Evolutionary conservation across 1,284 basidiomycete species (phyloP).

Genomic region (Sporisorium graminicola): DNA sequence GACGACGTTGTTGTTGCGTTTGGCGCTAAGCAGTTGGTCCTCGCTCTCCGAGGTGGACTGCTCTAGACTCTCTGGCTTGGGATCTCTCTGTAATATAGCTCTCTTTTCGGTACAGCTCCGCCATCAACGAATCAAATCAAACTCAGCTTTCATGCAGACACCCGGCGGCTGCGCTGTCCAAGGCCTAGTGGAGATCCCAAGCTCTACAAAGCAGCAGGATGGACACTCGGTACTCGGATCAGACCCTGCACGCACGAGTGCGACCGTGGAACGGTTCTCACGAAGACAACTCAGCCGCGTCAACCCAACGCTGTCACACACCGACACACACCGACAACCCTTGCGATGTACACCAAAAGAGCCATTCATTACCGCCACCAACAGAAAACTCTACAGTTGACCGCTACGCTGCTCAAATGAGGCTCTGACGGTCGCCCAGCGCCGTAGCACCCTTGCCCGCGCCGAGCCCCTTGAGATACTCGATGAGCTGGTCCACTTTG

Average conservation of each 20-base stretch:
- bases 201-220: too few species aligned
- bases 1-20: neutral
- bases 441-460: constrained; percentile 24
- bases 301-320: too few species aligned
- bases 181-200: too few species aligned
- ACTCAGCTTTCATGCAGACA: neutral
- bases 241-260: too few species aligned
- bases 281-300: too few species aligned
- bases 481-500: constrained; percentile 75
- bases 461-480: constrained; percentile 73
- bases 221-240: too few species aligned
- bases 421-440: constrained; percentile 23
- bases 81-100: constrained; percentile 15
- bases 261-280: too few species aligned
- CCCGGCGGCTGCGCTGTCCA: neutral
- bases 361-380: too few species aligned
- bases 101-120: neutral
- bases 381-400: too few species aligned
- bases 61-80: constrained; percentile 11
- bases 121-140: neutral
- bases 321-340: too few species aligned
- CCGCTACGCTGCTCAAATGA: constrained; percentile 16
- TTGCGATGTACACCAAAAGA: too few species aligned
- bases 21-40: constrained; percentile 50
- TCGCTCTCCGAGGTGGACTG: constrained; percentile 60